Evolutionary conservation across 2,329 filamentous ascomycete genomes (phyloP).

Genomic region (Macroventuria anomochaeta): DNA sequence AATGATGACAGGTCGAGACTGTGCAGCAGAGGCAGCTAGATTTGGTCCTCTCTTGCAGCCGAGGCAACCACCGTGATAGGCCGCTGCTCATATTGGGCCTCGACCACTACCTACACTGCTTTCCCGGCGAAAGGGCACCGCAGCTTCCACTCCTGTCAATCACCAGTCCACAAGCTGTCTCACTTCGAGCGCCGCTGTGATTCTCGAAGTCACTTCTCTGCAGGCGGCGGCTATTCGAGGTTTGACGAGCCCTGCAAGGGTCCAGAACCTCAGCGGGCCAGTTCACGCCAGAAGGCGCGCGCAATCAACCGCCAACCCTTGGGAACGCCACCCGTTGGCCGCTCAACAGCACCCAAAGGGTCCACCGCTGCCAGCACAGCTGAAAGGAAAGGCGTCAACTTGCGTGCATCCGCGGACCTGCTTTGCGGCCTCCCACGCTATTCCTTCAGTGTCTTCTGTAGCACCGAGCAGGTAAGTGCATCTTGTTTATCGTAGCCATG

Average conservation of each 20-base stretch:
- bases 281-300: too few relatives aligned
- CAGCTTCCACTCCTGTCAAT: slow-evolving; percentile 4
- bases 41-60: slow-evolving; percentile 4
- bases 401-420: slow-evolving; percentile 18
- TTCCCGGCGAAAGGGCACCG: slow-evolving; percentile 6
- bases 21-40: slow-evolving; percentile 3
- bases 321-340: slow-evolving; percentile 22
- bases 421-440: slow-evolving; percentile 26
- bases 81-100: slow-evolving; percentile 21
- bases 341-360: slow-evolving; percentile 26
- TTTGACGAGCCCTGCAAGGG: neutral
- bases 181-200: slow-evolving; percentile 2
- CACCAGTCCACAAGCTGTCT: neutral
- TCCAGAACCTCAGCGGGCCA: slow-evolving; percentile 2
- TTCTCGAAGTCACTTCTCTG: neutral
- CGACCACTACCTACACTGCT: neutral
- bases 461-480: slow-evolving; percentile 29
- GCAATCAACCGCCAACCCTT: slow-evolving; percentile 7
- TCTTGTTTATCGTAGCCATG: slow-evolving; percentile 17
- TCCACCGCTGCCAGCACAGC: slow-evolving; percentile 16
- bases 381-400: slow-evolving; percentile 11
- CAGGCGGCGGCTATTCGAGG: neutral
- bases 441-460: slow-evolving; percentile 15
- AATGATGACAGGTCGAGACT: slow-evolving; percentile 16
- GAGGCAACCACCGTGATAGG: slow-evolving; percentile 11